Evolutionary conservation across 371 early-diverging fungal species (phyloP).

Genomic region (Neoconidiobolus thromboides): DNA sequence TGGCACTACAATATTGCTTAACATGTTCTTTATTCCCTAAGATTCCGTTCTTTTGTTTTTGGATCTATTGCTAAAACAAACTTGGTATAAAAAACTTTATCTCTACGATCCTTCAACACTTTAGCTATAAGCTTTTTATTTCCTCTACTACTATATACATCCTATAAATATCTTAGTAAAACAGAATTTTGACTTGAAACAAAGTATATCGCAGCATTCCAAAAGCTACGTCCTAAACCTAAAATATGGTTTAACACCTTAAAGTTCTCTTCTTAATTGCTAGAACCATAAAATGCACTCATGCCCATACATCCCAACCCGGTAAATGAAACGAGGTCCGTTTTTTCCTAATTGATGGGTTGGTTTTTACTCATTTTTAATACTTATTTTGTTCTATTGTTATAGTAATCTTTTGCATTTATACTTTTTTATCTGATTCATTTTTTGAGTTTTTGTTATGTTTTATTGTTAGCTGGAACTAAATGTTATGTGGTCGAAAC

Average conservation of each 20-base stretch:
- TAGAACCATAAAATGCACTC: not conserved
- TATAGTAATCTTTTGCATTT: too few relatives aligned
- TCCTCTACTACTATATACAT: not conserved
- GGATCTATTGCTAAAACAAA: not conserved
- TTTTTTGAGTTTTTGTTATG: too few relatives aligned
- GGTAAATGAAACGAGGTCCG: not conserved
- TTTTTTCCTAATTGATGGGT: not conserved
- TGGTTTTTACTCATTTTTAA: not conserved
- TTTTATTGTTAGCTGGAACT: too few relatives aligned
- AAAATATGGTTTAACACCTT: not conserved
- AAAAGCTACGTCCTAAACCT: not conserved
- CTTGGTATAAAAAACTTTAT: not conserved
- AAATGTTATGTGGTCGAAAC: too few relatives aligned
- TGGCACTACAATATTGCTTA: not conserved
- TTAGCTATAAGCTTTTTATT: not conserved
- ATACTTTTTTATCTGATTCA: too few relatives aligned
- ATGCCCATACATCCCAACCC: not conserved
- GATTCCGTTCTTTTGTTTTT: not conserved
- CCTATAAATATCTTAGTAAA: not conserved
- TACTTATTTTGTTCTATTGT: too few relatives aligned
- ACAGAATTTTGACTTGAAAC: not conserved
- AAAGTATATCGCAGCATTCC: not conserved
- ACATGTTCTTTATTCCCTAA: not conserved
- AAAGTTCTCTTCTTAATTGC: not conserved
- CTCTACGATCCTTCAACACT: not conserved